Evolutionary conservation across 805 yeast species (phyloP).

Genomic region (Candida orba): DNA sequence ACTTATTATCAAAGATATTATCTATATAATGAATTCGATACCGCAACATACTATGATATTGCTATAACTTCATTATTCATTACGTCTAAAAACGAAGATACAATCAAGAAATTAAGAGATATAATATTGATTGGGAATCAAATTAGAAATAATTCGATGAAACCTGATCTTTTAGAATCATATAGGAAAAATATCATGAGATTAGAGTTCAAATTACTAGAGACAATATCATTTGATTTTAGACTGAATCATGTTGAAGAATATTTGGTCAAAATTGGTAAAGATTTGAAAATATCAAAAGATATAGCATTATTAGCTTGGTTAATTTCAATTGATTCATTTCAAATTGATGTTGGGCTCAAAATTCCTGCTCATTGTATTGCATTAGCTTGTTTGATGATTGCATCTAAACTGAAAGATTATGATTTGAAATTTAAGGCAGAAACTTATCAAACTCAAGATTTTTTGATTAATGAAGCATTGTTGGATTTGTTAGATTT

Average conservation of each 20-base stretch:
- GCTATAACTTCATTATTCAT: constrained; percentile 62
- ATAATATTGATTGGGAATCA: constrained; percentile 39
- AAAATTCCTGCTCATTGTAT: constrained; percentile 70
- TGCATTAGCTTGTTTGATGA: constrained; percentile 59
- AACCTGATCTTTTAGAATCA: constrained; percentile 36
- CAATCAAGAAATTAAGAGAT: constrained; percentile 66
- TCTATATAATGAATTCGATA: constrained; percentile 55
- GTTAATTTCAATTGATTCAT: constrained; percentile 69
- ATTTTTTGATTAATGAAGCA: constrained; percentile 35
- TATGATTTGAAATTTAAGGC: constrained; percentile 18
- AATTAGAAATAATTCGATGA: constrained; percentile 23
- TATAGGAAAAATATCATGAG: constrained; percentile 50
- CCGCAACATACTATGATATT: constrained; percentile 49
- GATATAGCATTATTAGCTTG: constrained; percentile 53
- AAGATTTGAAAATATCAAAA: constrained; percentile 38
- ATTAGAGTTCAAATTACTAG: constrained; percentile 67
- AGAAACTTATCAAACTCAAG: constrained; percentile 11
- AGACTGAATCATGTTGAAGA: constrained; percentile 62
- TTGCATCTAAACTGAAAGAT: constrained; percentile 45
- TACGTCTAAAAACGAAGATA: constrained; percentile 77
- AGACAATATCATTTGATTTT: constrained; percentile 75
- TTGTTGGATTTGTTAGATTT: constrained; percentile 52
- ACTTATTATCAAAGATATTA: constrained; percentile 65
- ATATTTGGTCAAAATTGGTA: constrained; percentile 54
- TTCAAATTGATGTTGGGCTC: constrained; percentile 59